These are phyloP conservation scores for Pyrenula massariospora DNA, from an alignment of 495 filamentous ascomycete species.

Conservation along the genomic window DNA sequence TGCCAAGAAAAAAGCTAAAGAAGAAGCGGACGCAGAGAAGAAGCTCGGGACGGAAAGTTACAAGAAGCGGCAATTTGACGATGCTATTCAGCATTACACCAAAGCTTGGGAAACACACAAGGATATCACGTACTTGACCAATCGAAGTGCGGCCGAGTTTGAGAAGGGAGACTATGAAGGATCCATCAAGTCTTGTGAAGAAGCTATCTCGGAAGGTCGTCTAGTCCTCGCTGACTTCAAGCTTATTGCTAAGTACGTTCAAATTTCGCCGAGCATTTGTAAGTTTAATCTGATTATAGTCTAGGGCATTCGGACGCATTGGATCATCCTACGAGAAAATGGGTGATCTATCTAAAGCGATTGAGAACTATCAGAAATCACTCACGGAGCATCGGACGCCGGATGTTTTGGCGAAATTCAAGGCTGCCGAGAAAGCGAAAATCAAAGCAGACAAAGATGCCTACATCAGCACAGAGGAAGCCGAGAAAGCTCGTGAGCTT, in stretches of 20 bases:
- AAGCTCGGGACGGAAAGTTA: conserved; percentile 87
- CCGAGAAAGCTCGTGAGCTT: conserved; percentile 88
- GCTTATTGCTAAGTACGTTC: conserved; percentile 73
- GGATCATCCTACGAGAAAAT: conserved; percentile 83
- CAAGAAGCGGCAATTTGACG: conserved; percentile 94
- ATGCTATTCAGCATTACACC: conserved; percentile 86
- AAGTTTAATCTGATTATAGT: conserved; percentile 7
- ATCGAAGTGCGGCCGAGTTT: conserved; percentile 85
- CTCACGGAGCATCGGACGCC: conserved; percentile 95
- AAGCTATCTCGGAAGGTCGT: conserved; percentile 80
- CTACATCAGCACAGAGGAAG: conserved; percentile 83
- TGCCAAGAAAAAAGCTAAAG: conserved; percentile 80
- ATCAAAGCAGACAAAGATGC: conserved; percentile 61
- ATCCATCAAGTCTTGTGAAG: conserved; percentile 73
- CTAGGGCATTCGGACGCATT: conserved; percentile 74
- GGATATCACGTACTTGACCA: conserved; percentile 96
- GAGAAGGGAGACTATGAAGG: conserved; percentile 90
- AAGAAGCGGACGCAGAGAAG: conserved; percentile 90
- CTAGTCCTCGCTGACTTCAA: conserved; percentile 89
- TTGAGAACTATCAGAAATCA: conserved; percentile 84
- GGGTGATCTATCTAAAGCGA: conserved; percentile 67
- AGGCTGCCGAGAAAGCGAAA: conserved; percentile 84
- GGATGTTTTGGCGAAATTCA: conserved; percentile 84
- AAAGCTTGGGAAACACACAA: conserved; percentile 93
- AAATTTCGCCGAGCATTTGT: neutral